These are phyloP conservation scores for Penicillium psychrosexuale DNA, from an alignment of 2,329 filamentous ascomycete species.

Conservation along the genomic window DNA sequence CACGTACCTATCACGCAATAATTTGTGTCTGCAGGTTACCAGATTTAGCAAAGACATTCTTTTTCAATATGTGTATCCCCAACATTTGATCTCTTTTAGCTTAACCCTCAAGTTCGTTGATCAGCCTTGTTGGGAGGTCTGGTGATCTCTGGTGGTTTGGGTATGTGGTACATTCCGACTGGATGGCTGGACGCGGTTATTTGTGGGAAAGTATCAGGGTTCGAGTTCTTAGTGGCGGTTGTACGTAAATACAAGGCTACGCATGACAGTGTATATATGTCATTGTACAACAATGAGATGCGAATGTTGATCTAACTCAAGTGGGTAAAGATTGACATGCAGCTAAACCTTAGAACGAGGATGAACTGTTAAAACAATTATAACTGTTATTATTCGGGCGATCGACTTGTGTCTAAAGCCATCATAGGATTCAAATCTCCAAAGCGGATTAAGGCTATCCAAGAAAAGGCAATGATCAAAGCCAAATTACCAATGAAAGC, in stretches of 20 bases:
- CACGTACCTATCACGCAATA: neutral
- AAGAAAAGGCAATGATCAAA: constrained; percentile 8
- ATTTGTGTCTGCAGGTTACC: neutral
- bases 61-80: neutral
- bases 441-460: neutral
- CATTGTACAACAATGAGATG: neutral
- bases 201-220: neutral
- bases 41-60: neutral
- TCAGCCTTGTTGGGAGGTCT: constrained; percentile 4
- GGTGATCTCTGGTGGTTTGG: neutral
- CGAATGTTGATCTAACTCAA: constrained; percentile 14
- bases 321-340: constrained; percentile 16
- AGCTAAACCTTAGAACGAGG: neutral
- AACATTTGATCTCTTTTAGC: neutral
- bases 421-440: neutral
- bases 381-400: constrained; percentile 10
- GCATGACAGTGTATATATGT: neutral
- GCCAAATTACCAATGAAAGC: neutral
- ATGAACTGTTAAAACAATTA: neutral
- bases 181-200: neutral
- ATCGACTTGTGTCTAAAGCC: constrained; percentile 21
- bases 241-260: neutral
- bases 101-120: neutral
- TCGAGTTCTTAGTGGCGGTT: neutral
- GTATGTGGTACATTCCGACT: constrained; percentile 3